phyloP scores from a whole-genome alignment of 208 protist genomes.

The Naegleria lovaniensis region DNA sequence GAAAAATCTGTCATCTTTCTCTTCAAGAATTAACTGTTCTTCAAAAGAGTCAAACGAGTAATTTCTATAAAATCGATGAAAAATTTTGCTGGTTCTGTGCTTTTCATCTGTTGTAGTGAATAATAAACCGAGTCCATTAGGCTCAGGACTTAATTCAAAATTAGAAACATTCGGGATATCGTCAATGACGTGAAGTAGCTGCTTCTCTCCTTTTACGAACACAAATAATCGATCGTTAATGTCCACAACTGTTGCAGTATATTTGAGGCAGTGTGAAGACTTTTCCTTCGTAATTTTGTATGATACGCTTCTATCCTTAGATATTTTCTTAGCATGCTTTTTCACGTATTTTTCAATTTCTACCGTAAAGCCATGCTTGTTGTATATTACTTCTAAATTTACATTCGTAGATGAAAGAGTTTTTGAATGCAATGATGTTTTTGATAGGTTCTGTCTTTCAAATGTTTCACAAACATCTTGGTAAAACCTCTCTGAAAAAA shows the following conservation, averaged over 20 bases:
- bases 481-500: not conserved
- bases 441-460: not conserved
- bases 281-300: not conserved
- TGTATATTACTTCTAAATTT: not conserved
- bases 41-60: not conserved
- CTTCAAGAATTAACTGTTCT: not conserved
- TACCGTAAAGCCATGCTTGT: not conserved
- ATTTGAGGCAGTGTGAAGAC: not conserved
- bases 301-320: not conserved
- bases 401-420: not conserved
- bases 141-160: not conserved
- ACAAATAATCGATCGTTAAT: not conserved
- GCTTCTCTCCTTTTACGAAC: not conserved
- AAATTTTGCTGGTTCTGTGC: not conserved
- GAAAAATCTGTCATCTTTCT: not conserved
- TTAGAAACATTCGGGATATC: not conserved
- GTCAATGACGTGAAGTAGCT: not conserved
- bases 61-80: not conserved
- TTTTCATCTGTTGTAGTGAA: not conserved
- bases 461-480: not conserved
- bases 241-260: not conserved
- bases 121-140: not conserved
- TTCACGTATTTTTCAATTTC: not conserved
- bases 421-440: not conserved
- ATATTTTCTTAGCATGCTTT: not conserved